These are phyloP conservation scores for Globisporangium recalcitrans DNA, from an alignment of 352 stramenopile genomes.

Conservation along the genomic window DNA sequence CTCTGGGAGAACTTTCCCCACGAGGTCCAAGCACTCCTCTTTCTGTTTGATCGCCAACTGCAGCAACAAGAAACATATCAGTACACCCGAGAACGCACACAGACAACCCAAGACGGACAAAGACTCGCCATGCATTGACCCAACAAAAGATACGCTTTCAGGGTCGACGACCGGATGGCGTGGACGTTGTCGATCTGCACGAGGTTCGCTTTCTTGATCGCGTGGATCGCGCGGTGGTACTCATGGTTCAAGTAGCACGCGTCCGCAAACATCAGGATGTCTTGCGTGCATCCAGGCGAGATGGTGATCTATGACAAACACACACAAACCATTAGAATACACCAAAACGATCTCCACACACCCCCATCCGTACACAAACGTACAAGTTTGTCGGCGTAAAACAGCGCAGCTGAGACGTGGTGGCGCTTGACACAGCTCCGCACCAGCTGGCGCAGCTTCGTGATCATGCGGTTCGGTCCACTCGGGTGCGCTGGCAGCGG, in stretches of 20 bases:
- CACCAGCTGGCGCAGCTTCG: conserved; percentile 40
- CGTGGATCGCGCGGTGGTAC: conserved; percentile 75
- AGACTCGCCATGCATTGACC: conserved; percentile 65
- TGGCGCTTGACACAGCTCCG: conserved; percentile 44
- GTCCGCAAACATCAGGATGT: conserved; percentile 76
- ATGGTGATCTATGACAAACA: conserved; percentile 38
- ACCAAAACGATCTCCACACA: not conserved
- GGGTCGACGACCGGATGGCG: conserved; percentile 19
- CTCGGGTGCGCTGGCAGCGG: conserved; percentile 6
- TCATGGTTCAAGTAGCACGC: conserved; percentile 64
- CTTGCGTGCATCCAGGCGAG: conserved; percentile 31
- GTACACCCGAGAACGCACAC: not conserved
- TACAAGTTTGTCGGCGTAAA: conserved; percentile 79
- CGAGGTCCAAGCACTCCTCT: conserved; percentile 73
- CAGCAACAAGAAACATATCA: not conserved
- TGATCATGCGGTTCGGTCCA: conserved; percentile 15
- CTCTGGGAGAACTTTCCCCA: conserved; percentile 56
- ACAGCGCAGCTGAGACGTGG: conserved; percentile 51
- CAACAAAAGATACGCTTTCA: conserved; percentile 53
- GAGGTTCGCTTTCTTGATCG: conserved; percentile 47
- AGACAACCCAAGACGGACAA: not conserved
- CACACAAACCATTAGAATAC: not conserved
- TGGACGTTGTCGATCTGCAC: conserved; percentile 27
- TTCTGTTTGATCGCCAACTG: conserved; percentile 77
- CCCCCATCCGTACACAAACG: not conserved